These are phyloP conservation scores for Cucurbita ficifolia DNA, from an alignment of 306 rosid genomes.

Conservation along the genomic window DNA sequence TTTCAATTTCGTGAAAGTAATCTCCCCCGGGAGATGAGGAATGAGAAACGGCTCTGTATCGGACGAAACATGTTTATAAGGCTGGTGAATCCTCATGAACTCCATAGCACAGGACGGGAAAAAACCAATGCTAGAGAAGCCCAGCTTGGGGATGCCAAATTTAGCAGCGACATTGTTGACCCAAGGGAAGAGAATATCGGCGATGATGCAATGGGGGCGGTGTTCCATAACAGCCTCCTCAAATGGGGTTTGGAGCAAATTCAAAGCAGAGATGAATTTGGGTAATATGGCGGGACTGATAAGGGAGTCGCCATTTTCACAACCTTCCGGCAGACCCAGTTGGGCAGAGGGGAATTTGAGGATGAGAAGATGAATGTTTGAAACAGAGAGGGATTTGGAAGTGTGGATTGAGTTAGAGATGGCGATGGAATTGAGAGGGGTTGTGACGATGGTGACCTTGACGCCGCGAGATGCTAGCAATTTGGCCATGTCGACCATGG, in stretches of 20 bases:
- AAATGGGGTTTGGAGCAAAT: constrained; percentile 17
- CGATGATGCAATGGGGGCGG: constrained; percentile 28
- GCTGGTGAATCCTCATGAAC: constrained; percentile 17
- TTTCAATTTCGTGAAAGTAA: constrained; percentile 24
- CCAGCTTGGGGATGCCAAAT: constrained; percentile 34
- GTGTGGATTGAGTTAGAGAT: not conserved
- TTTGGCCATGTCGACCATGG: constrained; percentile 9
- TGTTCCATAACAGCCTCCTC: constrained; percentile 23
- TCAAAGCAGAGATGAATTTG: constrained; percentile 16
- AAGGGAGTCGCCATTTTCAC: constrained; percentile 19
- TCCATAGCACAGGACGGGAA: constrained; percentile 24
- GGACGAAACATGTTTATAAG: constrained; percentile 22
- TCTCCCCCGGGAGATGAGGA: constrained; percentile 31
- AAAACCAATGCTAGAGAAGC: constrained; percentile 35
- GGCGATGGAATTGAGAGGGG: not conserved
- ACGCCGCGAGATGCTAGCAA: not conserved
- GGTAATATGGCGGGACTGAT: not conserved
- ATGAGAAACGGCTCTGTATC: constrained; percentile 29
- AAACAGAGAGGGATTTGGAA: not conserved
- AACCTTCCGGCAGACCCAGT: constrained; percentile 34
- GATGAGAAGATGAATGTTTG: not conserved
- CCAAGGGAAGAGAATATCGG: constrained; percentile 41
- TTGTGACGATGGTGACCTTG: constrained; percentile 2
- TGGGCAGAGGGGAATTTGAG: constrained; percentile 19
- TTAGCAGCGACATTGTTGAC: constrained; percentile 27